phyloP scores from a whole-genome alignment of 2,329 filamentous ascomycete genomes.

The Chaetoscypha palmicola region DNA sequence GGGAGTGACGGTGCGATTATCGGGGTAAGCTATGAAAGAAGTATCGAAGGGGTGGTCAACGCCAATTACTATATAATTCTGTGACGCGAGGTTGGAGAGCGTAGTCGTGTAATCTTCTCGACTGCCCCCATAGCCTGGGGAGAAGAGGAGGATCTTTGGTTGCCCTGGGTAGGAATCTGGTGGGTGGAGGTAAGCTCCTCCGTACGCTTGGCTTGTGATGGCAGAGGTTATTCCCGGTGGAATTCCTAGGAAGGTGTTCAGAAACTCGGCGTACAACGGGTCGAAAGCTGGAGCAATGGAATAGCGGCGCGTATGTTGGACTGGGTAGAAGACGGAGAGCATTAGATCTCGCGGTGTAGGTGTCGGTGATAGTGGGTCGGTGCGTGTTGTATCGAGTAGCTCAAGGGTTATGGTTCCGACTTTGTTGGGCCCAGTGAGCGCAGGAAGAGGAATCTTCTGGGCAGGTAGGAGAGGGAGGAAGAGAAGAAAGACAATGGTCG shows the following conservation, averaged over 20 bases:
- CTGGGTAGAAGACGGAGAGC: conserved; percentile 26
- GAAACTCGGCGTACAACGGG: conserved; percentile 23
- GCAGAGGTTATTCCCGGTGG: conserved; percentile 24
- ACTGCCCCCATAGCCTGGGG: conserved; percentile 23
- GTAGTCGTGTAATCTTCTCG: conserved; percentile 23
- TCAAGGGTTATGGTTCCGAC: conserved; percentile 15
- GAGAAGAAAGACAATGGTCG: background rate
- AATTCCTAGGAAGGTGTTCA: conserved; percentile 18
- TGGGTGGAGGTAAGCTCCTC: conserved; percentile 8
- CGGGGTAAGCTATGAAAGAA: conserved; percentile 27
- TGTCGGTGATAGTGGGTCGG: conserved; percentile 24
- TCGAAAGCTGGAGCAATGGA: conserved; percentile 23
- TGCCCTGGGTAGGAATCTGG: conserved; percentile 1
- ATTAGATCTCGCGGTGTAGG: conserved; percentile 20
- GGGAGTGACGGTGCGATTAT: conserved; percentile 3
- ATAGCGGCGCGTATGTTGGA: conserved; percentile 11
- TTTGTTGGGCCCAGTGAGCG: conserved; percentile 12
- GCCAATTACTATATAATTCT: conserved; percentile 27
- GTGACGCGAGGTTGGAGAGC: background rate
- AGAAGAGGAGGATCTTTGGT: conserved; percentile 27
- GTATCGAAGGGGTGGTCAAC: conserved; percentile 31
- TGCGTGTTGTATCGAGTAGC: conserved; percentile 18
- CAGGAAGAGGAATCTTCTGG: conserved; percentile 15
- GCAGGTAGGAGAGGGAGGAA: background rate
- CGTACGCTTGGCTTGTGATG: conserved; percentile 17